These are phyloP conservation scores for Candida glucosophila DNA, from an alignment of 1,139 yeast species.

Conservation along the genomic window DNA sequence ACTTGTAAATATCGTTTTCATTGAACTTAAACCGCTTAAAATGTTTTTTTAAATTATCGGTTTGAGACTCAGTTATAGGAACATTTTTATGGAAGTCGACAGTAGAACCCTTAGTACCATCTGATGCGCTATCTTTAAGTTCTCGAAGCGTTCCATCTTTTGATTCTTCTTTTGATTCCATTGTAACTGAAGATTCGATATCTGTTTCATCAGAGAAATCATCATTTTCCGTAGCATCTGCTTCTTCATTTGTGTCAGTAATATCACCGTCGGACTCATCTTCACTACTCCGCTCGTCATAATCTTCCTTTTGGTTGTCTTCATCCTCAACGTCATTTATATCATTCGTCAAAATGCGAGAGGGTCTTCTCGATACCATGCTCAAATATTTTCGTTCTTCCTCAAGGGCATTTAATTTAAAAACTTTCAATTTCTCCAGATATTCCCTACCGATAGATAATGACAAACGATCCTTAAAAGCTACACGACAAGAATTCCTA, in stretches of 20 bases:
- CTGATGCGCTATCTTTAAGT: slow-evolving; percentile 2
- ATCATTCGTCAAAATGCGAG: slow-evolving; percentile 37
- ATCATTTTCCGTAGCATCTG: slow-evolving; percentile 5
- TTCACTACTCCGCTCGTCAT: slow-evolving; percentile 29
- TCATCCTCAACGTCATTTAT: slow-evolving; percentile 40
- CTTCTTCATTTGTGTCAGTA: slow-evolving; percentile 2
- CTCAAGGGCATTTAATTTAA: slow-evolving; percentile 19
- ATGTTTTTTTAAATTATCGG: slow-evolving; percentile 27
- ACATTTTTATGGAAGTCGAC: slow-evolving; percentile 28
- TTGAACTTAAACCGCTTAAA: slow-evolving; percentile 34
- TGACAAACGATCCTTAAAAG: slow-evolving; percentile 50
- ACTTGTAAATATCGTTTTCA: slow-evolving; percentile 40
- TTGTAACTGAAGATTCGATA: slow-evolving; percentile 8
- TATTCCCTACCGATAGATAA: slow-evolving; percentile 43
- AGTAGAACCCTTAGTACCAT: no score
- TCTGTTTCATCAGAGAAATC: slow-evolving; percentile 15
- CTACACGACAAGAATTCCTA: slow-evolving; percentile 70
- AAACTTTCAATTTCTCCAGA: slow-evolving; percentile 26
- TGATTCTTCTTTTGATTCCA: no score
- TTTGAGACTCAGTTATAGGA: slow-evolving; percentile 34
- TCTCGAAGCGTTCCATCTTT: slow-evolving; percentile 2
- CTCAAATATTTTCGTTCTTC: slow-evolving; percentile 8
- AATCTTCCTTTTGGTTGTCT: slow-evolving; percentile 32
- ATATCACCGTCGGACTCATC: slow-evolving; percentile 7
- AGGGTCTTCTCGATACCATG: slow-evolving; percentile 13